Percentiles rank a stretch among this genome's conserved stretches.
Evolutionary conservation across 2,329 filamentous ascomycete species (phyloP).

Genomic region (Monosporascus ibericus): DNA sequence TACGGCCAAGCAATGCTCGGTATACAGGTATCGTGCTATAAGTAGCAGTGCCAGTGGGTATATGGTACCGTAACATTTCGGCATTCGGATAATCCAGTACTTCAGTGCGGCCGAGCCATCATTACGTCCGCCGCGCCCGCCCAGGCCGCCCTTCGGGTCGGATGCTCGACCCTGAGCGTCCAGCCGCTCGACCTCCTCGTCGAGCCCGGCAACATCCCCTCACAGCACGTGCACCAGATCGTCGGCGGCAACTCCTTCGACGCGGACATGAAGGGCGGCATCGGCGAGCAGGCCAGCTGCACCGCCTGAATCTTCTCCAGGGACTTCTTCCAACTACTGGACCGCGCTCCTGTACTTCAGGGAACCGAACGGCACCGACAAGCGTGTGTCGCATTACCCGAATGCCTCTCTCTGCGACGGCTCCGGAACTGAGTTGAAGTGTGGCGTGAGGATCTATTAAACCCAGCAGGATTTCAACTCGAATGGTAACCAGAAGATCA

Average conservation of each 20-base stretch:
- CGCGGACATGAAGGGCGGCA: slow-evolving; percentile 11
- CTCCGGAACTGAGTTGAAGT: slow-evolving; percentile 7
- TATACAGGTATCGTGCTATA: too few relatives aligned
- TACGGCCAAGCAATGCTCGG: too few relatives aligned
- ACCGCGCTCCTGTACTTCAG: slow-evolving; percentile 8
- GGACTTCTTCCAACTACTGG: slow-evolving; percentile 10
- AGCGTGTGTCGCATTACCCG: slow-evolving; percentile 6
- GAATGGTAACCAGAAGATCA: slow-evolving; percentile 26
- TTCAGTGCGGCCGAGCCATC: too few relatives aligned
- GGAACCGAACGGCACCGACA: slow-evolving; percentile 8
- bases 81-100: too few relatives aligned
- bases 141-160: slow-evolving; percentile 5
- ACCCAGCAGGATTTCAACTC: slow-evolving; percentile 7
- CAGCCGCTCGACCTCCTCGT: slow-evolving; percentile 5
- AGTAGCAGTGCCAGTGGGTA: too few relatives aligned
- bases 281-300: slow-evolving; percentile 10
- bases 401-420: slow-evolving; percentile 7
- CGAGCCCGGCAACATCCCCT: slow-evolving; percentile 4
- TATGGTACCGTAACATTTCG: too few relatives aligned
- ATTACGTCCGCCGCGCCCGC: background rate
- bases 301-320: slow-evolving; percentile 8
- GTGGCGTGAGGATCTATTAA: slow-evolving; percentile 10
- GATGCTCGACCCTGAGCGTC: slow-evolving; percentile 5
- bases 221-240: slow-evolving; percentile 7
- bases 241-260: slow-evolving; percentile 13